Evolutionary conservation across 1,284 basidiomycete genomes (phyloP), one percentile per base, ranked within the genome.

Genomic region (Pseudozyma pruni): DNA sequence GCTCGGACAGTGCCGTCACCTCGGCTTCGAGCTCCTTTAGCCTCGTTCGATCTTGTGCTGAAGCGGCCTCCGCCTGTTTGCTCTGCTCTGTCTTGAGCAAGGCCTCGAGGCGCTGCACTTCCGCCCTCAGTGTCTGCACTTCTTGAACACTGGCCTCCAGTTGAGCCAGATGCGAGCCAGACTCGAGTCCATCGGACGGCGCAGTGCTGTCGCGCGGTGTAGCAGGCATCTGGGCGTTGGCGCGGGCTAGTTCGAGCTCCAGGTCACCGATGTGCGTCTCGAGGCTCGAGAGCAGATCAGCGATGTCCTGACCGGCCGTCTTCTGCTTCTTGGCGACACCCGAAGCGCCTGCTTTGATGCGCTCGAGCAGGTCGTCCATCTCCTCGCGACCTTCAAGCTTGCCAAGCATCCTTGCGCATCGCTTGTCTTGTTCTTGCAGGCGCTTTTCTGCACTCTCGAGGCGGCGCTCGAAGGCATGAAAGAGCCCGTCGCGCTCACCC

Each of bases 301-400:
- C 61, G 17, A 80, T 75, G 42, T 80, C 76, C 40, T 75, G 66
- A 39, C 75, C 73, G 0, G 75, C 70, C 3, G 77, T 76, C 47
- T 73, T 63, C 27, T 56, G 48, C 57, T 70, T 70, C 56, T 75
- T 74, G 5, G 46, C 35, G 13, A 59, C 54, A 16, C 59, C 60
- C 6, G 55, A 45, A 9, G 68, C 51, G 29, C 73, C 68, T 5
- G 70, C 64, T 52, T 81, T 81, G 75, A 81, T 81, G 39, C 75
- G 76, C 60, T 72, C 71, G 39, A 81, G 66, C 29, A 81, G 54
- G 41, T 78, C 75, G 62, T 81, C 80, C 78, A 81, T 81, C 57
- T 81, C 79, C 39, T 81, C 80, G 14, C 80, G 75, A 10, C 80
- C 80, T 32, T 81, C 80, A 32, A 55, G 62, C 56, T 81, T 81